phyloP scores from a whole-genome alignment of 345 rosid genomes.

The Ceriops tagal region DNA sequence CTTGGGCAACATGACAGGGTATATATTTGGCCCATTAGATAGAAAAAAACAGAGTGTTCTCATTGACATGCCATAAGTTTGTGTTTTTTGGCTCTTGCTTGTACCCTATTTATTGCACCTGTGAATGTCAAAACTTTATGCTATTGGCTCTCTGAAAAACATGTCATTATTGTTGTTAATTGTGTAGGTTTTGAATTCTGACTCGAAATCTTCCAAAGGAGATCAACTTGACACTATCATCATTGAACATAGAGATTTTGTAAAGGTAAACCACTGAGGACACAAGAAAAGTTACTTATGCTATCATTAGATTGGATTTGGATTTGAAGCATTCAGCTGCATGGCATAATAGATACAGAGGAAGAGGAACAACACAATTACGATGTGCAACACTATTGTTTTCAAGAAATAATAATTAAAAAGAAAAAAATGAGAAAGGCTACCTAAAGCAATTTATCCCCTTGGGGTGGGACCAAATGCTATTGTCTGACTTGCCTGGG shows the following conservation, averaged over 20 bases:
- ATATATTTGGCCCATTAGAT: too few species aligned
- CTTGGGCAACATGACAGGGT: too few species aligned
- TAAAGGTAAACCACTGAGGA: slow-evolving; percentile 50
- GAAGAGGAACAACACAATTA: not conserved
- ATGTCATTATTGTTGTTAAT: slow-evolving; percentile 11
- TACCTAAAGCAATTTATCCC: too few species aligned
- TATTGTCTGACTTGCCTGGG: too few species aligned
- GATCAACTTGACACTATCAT: slow-evolving; percentile 58
- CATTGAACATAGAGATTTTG: slow-evolving; percentile 65
- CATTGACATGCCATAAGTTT: too few species aligned
- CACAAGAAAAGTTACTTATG: not conserved
- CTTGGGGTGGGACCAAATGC: too few species aligned
- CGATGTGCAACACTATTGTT: too few species aligned
- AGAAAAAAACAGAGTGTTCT: too few species aligned
- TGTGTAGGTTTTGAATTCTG: slow-evolving; percentile 50
- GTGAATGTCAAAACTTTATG: not conserved
- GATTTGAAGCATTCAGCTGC: not conserved
- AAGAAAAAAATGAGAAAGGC: too few species aligned
- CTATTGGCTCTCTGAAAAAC: slow-evolving; percentile 1
- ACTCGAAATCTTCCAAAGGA: slow-evolving; percentile 34
- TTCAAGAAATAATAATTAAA: too few species aligned
- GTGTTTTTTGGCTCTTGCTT: too few species aligned
- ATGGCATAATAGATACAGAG: not conserved
- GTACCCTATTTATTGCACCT: not conserved
- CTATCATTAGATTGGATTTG: not conserved